Evolutionary conservation across 371 early-diverging fungal species (phyloP).

Genomic region (Mucor piriformis): DNA sequence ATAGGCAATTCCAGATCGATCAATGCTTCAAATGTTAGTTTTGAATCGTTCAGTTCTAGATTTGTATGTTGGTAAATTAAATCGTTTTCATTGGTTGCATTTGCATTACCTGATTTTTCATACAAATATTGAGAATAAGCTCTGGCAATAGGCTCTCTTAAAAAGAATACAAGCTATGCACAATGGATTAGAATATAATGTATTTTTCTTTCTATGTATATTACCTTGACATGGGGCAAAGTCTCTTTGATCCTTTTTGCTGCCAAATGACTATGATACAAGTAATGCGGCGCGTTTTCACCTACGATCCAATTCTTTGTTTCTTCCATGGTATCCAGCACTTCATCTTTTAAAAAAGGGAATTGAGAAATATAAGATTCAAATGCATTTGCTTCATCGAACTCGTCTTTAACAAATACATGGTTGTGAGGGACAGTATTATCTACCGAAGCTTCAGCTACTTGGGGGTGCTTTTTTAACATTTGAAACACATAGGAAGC

Average conservation of each 20-base stretch:
- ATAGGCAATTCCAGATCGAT: conserved; percentile 45
- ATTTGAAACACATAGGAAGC: conserved; percentile 49
- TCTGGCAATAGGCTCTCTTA: conserved; percentile 59
- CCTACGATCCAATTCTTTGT: conserved; percentile 33
- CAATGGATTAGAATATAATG: not conserved
- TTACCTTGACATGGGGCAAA: conserved; percentile 45
- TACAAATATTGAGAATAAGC: conserved; percentile 57
- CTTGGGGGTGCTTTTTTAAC: conserved; percentile 55
- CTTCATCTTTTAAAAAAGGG: conserved; percentile 28
- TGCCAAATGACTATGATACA: conserved; percentile 39
- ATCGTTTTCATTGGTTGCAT: not conserved
- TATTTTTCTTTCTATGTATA: too few relatives aligned
- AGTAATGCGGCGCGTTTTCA: conserved; percentile 47
- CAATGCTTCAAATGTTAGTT: conserved; percentile 36
- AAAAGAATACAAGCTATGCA: conserved; percentile 51
- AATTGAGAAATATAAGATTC: conserved; percentile 44
- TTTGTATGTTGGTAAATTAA: not conserved
- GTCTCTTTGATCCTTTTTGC: conserved; percentile 42
- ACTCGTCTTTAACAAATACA: conserved; percentile 13
- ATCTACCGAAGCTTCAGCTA: conserved; percentile 37
- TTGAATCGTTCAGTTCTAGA: conserved; percentile 2
- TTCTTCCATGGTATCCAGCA: conserved; percentile 11
- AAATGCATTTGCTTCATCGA: conserved; percentile 35
- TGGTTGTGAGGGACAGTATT: conserved; percentile 5
- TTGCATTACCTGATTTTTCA: conserved; percentile 25